Evolutionary conservation across 192 early-diverging fungal species (phyloP).

Genomic region (Mortierella alpina): DNA sequence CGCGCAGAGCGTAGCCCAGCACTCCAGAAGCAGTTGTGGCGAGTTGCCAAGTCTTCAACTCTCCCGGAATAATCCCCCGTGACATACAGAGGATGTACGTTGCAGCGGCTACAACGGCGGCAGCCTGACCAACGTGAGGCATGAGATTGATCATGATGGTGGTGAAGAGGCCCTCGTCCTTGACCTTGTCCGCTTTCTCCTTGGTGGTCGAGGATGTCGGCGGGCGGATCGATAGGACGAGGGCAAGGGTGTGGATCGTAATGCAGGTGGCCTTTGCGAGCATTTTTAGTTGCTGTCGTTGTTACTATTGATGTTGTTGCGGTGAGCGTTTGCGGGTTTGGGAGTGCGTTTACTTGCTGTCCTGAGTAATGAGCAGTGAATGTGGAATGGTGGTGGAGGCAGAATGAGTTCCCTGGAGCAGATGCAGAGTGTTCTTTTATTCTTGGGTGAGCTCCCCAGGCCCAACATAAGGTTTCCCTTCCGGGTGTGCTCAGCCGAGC

Average conservation of each 20-base stretch:
- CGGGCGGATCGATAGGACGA: slow-evolving; percentile 22
- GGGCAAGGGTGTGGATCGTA: slow-evolving; percentile 14
- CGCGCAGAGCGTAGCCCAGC: slow-evolving; percentile 6
- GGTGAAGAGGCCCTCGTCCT: slow-evolving; percentile 25
- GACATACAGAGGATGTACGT: slow-evolving; percentile 26
- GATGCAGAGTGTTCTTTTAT: no score
- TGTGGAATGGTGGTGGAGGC: no score
- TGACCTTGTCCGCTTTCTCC: slow-evolving; percentile 30
- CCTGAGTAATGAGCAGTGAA: no score
- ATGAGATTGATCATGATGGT: slow-evolving; percentile 6
- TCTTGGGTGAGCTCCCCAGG: no score
- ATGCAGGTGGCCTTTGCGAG: slow-evolving; percentile 24
- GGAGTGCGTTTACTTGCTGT: no score
- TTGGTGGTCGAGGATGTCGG: slow-evolving; percentile 21
- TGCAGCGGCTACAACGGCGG: background rate
- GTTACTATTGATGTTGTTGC: no score
- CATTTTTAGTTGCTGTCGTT: background rate
- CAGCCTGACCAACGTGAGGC: slow-evolving; percentile 2
- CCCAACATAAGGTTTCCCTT: no score
- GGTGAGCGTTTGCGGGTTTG: no score
- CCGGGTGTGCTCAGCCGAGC: no score
- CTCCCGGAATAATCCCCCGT: slow-evolving; percentile 1
- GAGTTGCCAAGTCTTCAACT: slow-evolving; percentile 17
- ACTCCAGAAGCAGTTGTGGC: background rate
- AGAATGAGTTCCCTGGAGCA: no score